Percentiles rank a stretch among this genome's conserved stretches.
Conservation (phyloP, 495 filamentous ascomycete species). For the Antarctomyces pellizariae region DNA sequence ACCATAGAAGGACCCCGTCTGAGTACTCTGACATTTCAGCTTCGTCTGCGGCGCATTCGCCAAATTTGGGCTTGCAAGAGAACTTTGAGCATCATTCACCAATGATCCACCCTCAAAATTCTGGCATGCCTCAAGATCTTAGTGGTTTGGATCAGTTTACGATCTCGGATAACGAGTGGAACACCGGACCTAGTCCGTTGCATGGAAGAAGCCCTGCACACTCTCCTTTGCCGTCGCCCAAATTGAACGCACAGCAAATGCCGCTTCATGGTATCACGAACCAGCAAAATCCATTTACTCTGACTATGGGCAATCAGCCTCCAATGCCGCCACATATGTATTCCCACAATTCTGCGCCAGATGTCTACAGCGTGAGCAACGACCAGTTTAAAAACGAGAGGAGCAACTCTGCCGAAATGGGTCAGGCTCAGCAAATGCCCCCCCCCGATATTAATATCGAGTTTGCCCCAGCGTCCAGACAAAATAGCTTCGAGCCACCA, state of each 20-base stretch:
- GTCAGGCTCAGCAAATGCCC: slow-evolving; percentile 50
- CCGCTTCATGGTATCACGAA: slow-evolving; percentile 22
- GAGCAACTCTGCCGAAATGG: slow-evolving; percentile 31
- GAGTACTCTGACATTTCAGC: slow-evolving; percentile 75
- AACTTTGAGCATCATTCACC: slow-evolving; percentile 68
- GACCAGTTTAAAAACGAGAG: slow-evolving; percentile 30
- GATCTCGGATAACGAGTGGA: slow-evolving; percentile 45
- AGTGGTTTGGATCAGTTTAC: slow-evolving; percentile 61
- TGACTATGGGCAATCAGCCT: slow-evolving; percentile 19
- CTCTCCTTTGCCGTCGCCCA: slow-evolving; percentile 71
- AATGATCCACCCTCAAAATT: slow-evolving; percentile 51
- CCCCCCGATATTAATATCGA: slow-evolving; percentile 85
- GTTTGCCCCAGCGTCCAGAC: slow-evolving; percentile 53
- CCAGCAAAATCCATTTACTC: slow-evolving; percentile 27
- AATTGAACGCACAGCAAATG: slow-evolving; percentile 49
- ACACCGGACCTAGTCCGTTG: slow-evolving; percentile 22
- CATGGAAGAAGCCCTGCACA: slow-evolving; percentile 52
- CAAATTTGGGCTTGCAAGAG: slow-evolving; percentile 56
- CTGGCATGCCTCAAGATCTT: slow-evolving; percentile 49
- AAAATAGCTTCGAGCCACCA: slow-evolving; percentile 43
- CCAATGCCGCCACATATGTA: slow-evolving; percentile 23
- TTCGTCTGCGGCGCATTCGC: slow-evolving; percentile 61
- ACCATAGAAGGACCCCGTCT: slow-evolving; percentile 63
- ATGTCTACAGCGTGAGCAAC: slow-evolving; percentile 28
- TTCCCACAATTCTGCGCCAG: slow-evolving; percentile 19